Base-by-base conservation (phyloP, 257 asterid species). In the Fraxinus pennsylvanica region DNA sequence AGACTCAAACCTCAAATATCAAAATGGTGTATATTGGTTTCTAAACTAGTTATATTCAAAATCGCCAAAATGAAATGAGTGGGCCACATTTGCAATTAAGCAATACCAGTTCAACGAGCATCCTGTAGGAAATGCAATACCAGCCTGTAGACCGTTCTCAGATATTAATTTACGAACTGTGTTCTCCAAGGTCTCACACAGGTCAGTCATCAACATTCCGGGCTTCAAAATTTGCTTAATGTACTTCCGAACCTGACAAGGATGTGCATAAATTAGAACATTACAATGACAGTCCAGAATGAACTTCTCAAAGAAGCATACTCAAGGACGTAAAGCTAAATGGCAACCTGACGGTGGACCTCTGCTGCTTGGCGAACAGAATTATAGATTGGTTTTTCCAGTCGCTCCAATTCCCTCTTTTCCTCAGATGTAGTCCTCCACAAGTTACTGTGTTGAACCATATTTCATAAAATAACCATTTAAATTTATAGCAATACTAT, bases 81-180 rank as follows among this genome's bases (percentile, higher is more conserved):
- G 17, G 69, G 13, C 71, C 33, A 27, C 32, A 32, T 30, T 63
- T 70, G 72, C 57, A 65, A 41, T 41, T 73, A 73, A 77, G 73
- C 73, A 54, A 63, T 86, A 96, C 99, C 95, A 92, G 80, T 96
- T 96, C 88, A 92, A 88, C 74, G 99, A 96, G 83, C 99, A 96
- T 74, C 99, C 99, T 14, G 99, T 96, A 69, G 99, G 99, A 80
- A 96, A 96, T 73, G 99, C 99, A 85, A 96, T 93, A 83, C 99
- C 99, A 81, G 99, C 99, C 82, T 96, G 97, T 75, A 96, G 91
- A 78, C 97, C 99, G 83, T 93, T 96, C 85, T 96, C 99, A 61
- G 97, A 82, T 80, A 96, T 96, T 82, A 96, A 88, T 81, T 90
- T 93, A 68, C 98, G 94, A 68, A 93, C 98, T 72, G 92, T 92